Base-by-base conservation (phyloP, 2,329 filamentous ascomycete species). In the Westerdykella aurantiaca region DNA sequence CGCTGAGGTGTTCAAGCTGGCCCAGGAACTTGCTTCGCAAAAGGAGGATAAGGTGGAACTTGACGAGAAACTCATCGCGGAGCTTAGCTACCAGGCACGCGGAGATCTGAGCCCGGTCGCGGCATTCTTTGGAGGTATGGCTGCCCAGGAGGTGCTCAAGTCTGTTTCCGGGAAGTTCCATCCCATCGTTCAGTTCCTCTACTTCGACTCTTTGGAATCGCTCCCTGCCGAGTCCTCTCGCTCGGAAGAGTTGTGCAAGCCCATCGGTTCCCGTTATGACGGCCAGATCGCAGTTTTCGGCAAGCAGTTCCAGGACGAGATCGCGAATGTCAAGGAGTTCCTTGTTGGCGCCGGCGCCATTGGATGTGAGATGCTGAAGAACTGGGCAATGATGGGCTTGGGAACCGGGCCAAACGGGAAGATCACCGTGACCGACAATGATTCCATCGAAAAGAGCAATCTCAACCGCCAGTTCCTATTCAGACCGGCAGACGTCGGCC, bases 361-460 rank as follows among this genome's bases (percentile, higher is more conserved):
- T 66, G 93, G 93, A 37, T 98, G 93, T 63, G 93, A 98, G 66
- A 98, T 97, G 86, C 74, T 98, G 55, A 98, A 98, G 80, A 97
- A 97, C 69, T 98, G 93, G 90, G 91, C 94, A 31, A 94, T 98
- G 90, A 95, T 97, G 67, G 93, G 93, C 54, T 76, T 98, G 23
- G 91, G 85, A 37, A 87, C 86, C 37, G 93, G 93, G 4, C 87
- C 88, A 3, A 80, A 89, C 39, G 93, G 93, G 58, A 85, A 86
- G 68, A 94, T 98, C 60, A 88, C 75, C 46, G 86, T 98, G 39
- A 97, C 94, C 12, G 93, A 98, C 66, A 97, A 95, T 82, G 93
- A 98, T 63, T 90, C 90, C 43, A 98, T 98, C 57, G 93, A 98
- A 72, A 95, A 91, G 80, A 97, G 91, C 74, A 98, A 98, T 66